Base-by-base conservation (phyloP, 495 filamentous ascomycete species). In the Pyronema omphalodes region DNA sequence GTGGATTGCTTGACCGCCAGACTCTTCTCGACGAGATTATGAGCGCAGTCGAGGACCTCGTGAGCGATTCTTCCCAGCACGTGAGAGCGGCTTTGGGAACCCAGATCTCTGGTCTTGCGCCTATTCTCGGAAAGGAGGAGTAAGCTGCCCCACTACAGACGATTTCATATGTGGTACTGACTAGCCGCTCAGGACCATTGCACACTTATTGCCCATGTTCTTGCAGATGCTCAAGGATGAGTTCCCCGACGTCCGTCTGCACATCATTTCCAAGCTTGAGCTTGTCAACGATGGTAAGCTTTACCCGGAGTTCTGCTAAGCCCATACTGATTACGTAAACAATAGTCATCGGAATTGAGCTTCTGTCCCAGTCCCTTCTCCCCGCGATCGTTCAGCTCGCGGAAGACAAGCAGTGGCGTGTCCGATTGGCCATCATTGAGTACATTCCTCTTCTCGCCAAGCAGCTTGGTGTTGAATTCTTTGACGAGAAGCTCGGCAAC, bases 341-440 rank as follows among this genome's bases (percentile, higher is more conserved):
- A 47, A 11, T 36, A 91, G 88, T 95, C 46, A 98, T 98, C 64
- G 91, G 91, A 55, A 96, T 98, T 65, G 93, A 98, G 40, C 77
- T 91, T 29, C 81, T 98, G 46, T 94, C 93, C 36, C 87, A 95
- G 66, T 94, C 88, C 33, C 83, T 98, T 37, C 83, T 98, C 36
- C 91, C 91, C 4, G 91, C 91, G n/a, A 98, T 98, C 62, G 87
- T 95, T 40, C 87, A 95, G 63, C 76, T 98, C 57, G 91, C 91
- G 53, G 91, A 96, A 69, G 91, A 98, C 69, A 98, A 98, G 76
- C 89, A 98, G 74, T 98, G 91, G 91, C 84, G 91, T 63, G 91
- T 98, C 56, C 84, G 91, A 51, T 75, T 98, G 51, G 91, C 91
- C 46, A 98, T 98, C 63, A 98, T 98, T 65, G 88, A 96, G 76